These are phyloP conservation scores for Trichaptum fuscoviolaceum DNA, from an alignment of 768 basidiomycete genomes.

Conservation along the genomic window DNA sequence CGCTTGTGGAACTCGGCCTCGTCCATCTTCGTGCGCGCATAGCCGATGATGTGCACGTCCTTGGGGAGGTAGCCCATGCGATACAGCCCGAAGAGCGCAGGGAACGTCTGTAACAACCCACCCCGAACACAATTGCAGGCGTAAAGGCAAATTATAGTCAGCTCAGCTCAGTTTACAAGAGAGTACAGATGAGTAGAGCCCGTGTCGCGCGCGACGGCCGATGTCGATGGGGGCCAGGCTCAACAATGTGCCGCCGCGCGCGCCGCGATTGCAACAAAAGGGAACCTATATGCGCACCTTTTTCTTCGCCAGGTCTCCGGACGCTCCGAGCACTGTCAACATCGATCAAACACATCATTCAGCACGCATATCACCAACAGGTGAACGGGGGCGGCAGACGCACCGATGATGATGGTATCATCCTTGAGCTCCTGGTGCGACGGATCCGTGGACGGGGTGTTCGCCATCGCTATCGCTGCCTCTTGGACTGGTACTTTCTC, in stretches of 20 bases:
- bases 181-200: background rate
- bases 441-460: constrained; percentile 87
- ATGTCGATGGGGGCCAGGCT: background rate
- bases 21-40: constrained; percentile 95
- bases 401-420: constrained; percentile 87
- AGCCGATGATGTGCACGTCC: constrained; percentile 88
- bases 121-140: background rate
- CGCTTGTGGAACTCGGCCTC: constrained; percentile 79
- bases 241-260: background rate
- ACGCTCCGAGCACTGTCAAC: constrained; percentile 81
- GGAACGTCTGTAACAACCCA: constrained; percentile 67
- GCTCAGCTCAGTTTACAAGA: background rate
- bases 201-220: background rate
- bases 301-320: constrained; percentile 98
- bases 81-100: constrained; percentile 90
- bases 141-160: background rate
- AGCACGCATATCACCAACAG: background rate
- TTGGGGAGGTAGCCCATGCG: constrained; percentile 73
- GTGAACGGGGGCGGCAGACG: constrained; percentile 27
- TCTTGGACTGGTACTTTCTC: background rate
- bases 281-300: constrained; percentile 49
- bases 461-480: background rate
- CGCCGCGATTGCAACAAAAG: background rate
- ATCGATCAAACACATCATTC: constrained; percentile 12
- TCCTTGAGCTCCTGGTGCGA: constrained; percentile 68